phyloP scores from a whole-genome alignment of 495 filamentous ascomycete species.

The Jackrogersella minutella region DNA sequence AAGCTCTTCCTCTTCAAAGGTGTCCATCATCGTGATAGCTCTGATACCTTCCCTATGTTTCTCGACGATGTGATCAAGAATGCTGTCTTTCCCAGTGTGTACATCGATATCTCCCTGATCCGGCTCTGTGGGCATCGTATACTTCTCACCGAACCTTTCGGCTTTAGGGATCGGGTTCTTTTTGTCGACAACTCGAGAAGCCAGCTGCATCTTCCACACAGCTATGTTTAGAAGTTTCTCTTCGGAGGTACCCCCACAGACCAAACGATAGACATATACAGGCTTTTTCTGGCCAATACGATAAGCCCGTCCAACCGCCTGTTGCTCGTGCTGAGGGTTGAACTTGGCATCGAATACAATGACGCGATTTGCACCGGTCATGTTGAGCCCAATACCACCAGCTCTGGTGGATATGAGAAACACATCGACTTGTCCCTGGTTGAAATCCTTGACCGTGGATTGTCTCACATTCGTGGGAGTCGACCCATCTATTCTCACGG shows the following conservation, averaged over 20 bases:
- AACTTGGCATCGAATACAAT: constrained; percentile 81
- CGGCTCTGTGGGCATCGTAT: constrained; percentile 64
- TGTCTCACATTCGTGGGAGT: constrained; percentile 65
- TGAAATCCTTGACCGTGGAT: constrained; percentile 70
- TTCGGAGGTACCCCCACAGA: constrained; percentile 82
- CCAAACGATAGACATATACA: constrained; percentile 89
- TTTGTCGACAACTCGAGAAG: constrained; percentile 82
- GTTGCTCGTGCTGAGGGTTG: constrained; percentile 83
- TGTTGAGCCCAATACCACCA: constrained; percentile 84
- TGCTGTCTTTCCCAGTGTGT: constrained; percentile 68
- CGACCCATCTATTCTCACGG: constrained; percentile 70
- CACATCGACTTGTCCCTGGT: constrained; percentile 58
- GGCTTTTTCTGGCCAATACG: constrained; percentile 84
- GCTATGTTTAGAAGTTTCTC: constrained; percentile 72
- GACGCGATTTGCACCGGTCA: constrained; percentile 78
- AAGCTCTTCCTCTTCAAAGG: constrained; percentile 56
- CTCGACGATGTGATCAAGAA: constrained; percentile 74
- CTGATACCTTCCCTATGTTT: constrained; percentile 39
- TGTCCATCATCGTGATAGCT: constrained; percentile 51
- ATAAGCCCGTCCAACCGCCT: constrained; percentile 88
- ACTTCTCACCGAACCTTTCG: constrained; percentile 59
- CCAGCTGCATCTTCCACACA: constrained; percentile 82
- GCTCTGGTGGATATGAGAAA: constrained; percentile 86
- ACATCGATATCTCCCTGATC: constrained; percentile 59
- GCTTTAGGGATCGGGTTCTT: constrained; percentile 72